phyloP scores from a whole-genome alignment of 179 eudicot genomes.

The Spergularia azorica region DNA sequence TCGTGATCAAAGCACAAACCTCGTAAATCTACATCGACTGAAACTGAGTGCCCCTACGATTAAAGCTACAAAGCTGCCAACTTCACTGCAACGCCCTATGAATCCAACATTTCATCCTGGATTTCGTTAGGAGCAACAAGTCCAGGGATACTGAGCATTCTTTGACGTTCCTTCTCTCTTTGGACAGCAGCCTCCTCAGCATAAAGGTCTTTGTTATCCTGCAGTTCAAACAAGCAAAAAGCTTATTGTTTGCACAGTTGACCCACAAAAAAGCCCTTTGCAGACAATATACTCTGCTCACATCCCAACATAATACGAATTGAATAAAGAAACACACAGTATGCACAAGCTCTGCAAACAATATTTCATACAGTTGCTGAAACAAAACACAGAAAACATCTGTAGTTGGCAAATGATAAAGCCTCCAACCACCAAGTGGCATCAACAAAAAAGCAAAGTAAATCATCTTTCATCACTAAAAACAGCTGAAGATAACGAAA shows the following conservation, averaged over 20 bases:
- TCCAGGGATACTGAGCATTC: constrained; percentile 86
- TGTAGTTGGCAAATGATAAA: not conserved
- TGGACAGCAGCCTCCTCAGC: constrained; percentile 99
- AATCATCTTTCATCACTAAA: no score
- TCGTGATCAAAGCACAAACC: constrained; percentile 24
- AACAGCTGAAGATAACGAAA: constrained; percentile 12
- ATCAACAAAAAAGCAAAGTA: not conserved
- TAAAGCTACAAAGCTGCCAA: constrained; percentile 8
- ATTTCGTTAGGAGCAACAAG: constrained; percentile 94
- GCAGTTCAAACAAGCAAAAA: constrained; percentile 14
- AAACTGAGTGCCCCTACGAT: constrained; percentile 13
- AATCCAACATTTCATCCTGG: constrained; percentile 96
- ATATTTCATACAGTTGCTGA: no score
- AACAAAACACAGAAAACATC: not conserved
- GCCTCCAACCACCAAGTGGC: not conserved
- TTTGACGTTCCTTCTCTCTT: constrained; percentile 83
- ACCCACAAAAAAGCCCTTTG: not conserved
- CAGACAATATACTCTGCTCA: not conserved
- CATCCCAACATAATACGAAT: not conserved
- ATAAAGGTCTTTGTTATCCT: constrained; percentile 98
- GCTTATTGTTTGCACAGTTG: not conserved
- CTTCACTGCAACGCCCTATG: constrained; percentile 35
- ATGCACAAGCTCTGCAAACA: no score
- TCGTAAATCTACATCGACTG: constrained; percentile 10
- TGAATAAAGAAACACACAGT: not conserved